phyloP scores from a whole-genome alignment of 164 flowering plant genomes.

The Nymphaea colorata region DNA sequence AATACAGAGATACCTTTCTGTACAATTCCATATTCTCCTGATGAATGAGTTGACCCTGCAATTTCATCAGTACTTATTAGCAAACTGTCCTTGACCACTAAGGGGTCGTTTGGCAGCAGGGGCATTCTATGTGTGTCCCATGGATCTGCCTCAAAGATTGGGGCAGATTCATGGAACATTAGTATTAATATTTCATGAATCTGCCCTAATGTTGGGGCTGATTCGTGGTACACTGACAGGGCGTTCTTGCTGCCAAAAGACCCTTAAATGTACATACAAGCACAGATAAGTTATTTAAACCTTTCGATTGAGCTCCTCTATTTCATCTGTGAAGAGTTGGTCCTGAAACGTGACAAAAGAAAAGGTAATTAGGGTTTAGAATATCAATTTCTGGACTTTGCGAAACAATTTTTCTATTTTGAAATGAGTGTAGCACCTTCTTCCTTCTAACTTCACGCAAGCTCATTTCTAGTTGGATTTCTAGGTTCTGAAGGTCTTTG shows the following conservation, averaged over 20 bases:
- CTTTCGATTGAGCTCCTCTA: slow-evolving; percentile 70
- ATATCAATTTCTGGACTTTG: background rate
- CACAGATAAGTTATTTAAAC: slow-evolving; percentile 14
- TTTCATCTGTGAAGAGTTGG: slow-evolving; percentile 56
- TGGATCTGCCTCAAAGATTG: no score
- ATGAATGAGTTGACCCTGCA: slow-evolving; percentile 68
- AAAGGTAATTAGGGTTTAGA: slow-evolving; percentile 1
- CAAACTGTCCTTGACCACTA: background rate
- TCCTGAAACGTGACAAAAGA: slow-evolving; percentile 36
- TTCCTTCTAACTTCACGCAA: slow-evolving; percentile 59
- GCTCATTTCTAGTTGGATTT: slow-evolving; percentile 78
- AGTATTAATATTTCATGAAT: no score
- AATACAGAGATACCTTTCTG: slow-evolving; percentile 50
- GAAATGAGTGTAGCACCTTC: slow-evolving; percentile 37
- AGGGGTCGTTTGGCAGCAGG: no score
- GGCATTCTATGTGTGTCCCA: no score
- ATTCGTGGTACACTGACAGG: no score
- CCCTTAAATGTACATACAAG: no score
- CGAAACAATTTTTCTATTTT: background rate
- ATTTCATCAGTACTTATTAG: slow-evolving; percentile 10
- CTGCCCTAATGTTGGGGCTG: no score
- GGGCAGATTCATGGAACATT: no score
- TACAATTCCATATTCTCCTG: slow-evolving; percentile 68
- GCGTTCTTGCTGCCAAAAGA: no score
- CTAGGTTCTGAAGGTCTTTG: slow-evolving; percentile 66